phyloP scores from a whole-genome alignment of 257 asterid genomes.

The Leonotis leonurus region DNA sequence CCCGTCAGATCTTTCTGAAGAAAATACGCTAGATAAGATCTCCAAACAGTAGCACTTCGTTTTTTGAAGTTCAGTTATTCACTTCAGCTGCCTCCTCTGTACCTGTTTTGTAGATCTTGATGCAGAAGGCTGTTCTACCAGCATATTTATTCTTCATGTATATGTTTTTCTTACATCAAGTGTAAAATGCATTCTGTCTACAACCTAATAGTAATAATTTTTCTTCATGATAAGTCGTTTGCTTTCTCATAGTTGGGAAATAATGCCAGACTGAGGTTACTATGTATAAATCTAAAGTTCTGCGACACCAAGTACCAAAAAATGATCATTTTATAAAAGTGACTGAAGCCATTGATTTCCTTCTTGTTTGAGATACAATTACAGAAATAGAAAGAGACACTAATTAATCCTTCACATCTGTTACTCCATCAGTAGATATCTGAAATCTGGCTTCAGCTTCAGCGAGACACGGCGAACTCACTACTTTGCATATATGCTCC shows the following conservation, averaged over 20 bases:
- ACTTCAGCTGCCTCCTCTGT: background rate
- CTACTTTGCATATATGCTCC: conserved; percentile 90
- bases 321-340: no score
- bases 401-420: conserved; percentile 74
- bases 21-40: conserved; percentile 15
- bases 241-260: background rate
- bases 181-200: conserved; percentile 13
- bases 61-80: background rate
- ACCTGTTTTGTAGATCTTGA: conserved; percentile 10
- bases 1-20: conserved; percentile 29
- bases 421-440: conserved; percentile 70
- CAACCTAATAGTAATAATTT: no score
- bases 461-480: conserved; percentile 88
- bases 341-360: no score
- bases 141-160: background rate
- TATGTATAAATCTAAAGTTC: no score
- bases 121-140: conserved; percentile 13
- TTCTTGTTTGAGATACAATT: no score
- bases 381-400: no score
- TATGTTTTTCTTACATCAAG: conserved; percentile 20
- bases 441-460: conserved; percentile 98
- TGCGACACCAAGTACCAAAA: no score
- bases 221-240: no score
- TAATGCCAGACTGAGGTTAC: no score
- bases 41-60: background rate